phyloP scores from a whole-genome alignment of 352 stramenopile genomes.

The Globisporangium nodosum region DNA sequence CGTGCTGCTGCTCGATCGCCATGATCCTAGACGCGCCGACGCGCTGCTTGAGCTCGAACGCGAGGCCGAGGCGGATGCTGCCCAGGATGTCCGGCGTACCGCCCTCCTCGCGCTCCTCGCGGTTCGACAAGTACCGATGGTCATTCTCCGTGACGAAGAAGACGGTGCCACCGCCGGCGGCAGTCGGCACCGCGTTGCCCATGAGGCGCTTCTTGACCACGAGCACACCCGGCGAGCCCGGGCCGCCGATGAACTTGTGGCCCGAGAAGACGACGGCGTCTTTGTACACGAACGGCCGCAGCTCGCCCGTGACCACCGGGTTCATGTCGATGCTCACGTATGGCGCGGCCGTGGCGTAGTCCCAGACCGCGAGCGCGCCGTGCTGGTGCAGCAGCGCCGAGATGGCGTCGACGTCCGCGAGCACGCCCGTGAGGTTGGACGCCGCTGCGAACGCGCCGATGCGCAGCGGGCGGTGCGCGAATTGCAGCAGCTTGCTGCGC shows the following conservation, averaged over 20 bases:
- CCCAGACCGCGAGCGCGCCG: constrained; percentile 91
- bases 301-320: constrained; percentile 46
- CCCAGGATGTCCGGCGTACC: constrained; percentile 94
- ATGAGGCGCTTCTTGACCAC: constrained; percentile 92
- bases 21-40: constrained; percentile 50
- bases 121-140: constrained; percentile 74
- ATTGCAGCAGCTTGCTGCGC: constrained; percentile 34
- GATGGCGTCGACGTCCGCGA: constrained; percentile 89
- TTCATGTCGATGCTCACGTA: constrained; percentile 97
- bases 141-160: constrained; percentile 53
- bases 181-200: constrained; percentile 46
- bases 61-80: constrained; percentile 89
- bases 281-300: constrained; percentile 51
- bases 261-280: constrained; percentile 95
- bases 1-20: constrained; percentile 36
- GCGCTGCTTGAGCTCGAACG: constrained; percentile 86
- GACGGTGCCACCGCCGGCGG: constrained; percentile 40
- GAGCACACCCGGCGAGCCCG: constrained; percentile 90
- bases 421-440: constrained; percentile 94
- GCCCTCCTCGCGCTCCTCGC: constrained; percentile 88
- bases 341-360: constrained; percentile 93
- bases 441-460: constrained; percentile 91
- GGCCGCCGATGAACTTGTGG: constrained; percentile 96
- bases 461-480: constrained; percentile 48
- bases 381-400: constrained; percentile 88